Base-by-base conservation (phyloP, 1,139 yeast species). In the Taiozyma sp. region DNA sequence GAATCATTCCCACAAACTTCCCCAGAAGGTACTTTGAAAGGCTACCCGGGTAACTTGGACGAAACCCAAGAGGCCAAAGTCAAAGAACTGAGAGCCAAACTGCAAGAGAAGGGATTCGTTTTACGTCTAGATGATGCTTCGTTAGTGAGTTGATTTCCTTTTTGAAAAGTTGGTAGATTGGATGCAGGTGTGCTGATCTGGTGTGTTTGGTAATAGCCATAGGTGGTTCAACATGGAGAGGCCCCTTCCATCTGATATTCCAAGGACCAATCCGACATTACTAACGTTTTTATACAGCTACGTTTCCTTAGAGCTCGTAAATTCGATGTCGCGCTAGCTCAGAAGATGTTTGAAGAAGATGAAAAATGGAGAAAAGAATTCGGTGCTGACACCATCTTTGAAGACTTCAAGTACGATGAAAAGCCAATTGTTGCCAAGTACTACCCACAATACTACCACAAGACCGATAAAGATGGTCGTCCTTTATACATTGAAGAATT, bases 401-500 rank as follows among this genome's bases (percentile, higher is more conserved):
- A 78, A 60, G 97, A 89, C 67, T 93, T 93, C 77, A 82, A 86
- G 57, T 93, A 93, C 72, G 81, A 80, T 29, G 99, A 93, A 74
- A 93, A 93, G 74, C 86, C 95, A 30, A 70, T 83, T 55, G 97
- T 91, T 56, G 97, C 96, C 56, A 79, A 81, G 67, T 85, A 77
- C 72, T 93, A 93, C 69, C 99, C 99, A 34, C 97, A 91, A 72
- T 93, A 91, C 72, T 93, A 93, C 72, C 98, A 93, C 75, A 91
- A 93, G 76, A 88, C 93, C 45, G 99, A 93, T 70, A 88, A 80
- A 65, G 99, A 93, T 56, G 99, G 99, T 47, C 85, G 99, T 64
- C 99, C 99, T 4, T 85, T 90, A 49, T 93, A 93, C 72, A 79
- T 85, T 62, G 99, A 93, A 74, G 97, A 93, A 68, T 79, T 93